Conservation (phyloP, 2,329 filamentous ascomycete species). For the Venturia asperata region DNA sequence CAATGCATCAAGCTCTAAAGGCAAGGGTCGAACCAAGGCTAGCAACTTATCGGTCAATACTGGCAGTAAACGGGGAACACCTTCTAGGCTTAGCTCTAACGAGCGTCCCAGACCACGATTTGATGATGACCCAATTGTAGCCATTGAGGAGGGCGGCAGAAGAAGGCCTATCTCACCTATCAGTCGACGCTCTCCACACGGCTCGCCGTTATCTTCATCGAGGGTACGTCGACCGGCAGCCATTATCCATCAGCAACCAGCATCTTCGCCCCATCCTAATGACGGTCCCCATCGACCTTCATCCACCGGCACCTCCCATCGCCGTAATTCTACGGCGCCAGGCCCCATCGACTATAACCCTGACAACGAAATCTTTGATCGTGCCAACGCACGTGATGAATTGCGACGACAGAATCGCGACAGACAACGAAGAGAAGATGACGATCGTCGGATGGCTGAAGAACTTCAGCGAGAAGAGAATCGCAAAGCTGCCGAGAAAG, state of each 20-base stretch:
- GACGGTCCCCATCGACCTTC: slow-evolving; percentile 2
- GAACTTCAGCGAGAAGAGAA: background rate
- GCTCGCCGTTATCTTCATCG: background rate
- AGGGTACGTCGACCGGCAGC: background rate
- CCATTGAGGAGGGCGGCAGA: slow-evolving; percentile 14
- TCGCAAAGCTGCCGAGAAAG: slow-evolving; percentile 15
- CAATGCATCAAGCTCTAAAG: slow-evolving; percentile 6
- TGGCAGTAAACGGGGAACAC: background rate
- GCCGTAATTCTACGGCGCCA: slow-evolving; percentile 17
- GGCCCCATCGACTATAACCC: background rate
- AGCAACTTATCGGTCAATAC: background rate
- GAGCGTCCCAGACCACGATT: background rate
- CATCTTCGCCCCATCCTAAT: background rate
- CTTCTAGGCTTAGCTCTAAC: background rate
- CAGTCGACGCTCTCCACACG: background rate
- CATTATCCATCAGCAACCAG: slow-evolving; percentile 11
- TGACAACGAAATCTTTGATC: slow-evolving; percentile 16
- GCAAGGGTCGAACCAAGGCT: slow-evolving; percentile 10
- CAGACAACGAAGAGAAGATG: slow-evolving; percentile 9
- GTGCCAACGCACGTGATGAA: slow-evolving; percentile 18
- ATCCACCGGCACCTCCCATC: slow-evolving; percentile 5
- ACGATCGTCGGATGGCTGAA: slow-evolving; percentile 17
- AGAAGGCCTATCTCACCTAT: background rate
- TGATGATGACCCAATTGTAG: slow-evolving; percentile 16
- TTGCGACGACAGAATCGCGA: slow-evolving; percentile 19